phyloP scores from a whole-genome alignment of 2,329 filamentous ascomycete genomes.

The Calonectria pteridis region DNA sequence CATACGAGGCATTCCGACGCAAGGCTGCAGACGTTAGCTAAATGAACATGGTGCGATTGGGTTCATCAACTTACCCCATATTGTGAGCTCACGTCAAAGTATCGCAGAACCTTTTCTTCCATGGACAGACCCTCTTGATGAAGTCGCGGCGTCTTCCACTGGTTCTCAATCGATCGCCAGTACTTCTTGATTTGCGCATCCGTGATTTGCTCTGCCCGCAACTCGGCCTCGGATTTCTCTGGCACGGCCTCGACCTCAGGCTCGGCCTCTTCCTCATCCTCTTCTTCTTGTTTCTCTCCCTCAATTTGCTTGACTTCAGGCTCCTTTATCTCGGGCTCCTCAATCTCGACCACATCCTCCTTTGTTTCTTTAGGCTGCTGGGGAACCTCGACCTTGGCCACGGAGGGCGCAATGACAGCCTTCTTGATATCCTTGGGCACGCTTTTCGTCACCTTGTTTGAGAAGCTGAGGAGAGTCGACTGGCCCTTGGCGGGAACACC shows the following conservation, averaged over 20 bases:
- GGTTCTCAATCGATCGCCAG: slow-evolving; percentile 79
- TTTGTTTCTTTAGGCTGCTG: slow-evolving; percentile 37
- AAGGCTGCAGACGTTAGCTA: slow-evolving; percentile 71
- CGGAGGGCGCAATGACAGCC: slow-evolving; percentile 51
- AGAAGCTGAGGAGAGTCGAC: slow-evolving; percentile 67
- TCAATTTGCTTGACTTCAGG: slow-evolving; percentile 34
- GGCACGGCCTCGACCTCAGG: slow-evolving; percentile 42
- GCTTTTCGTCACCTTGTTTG: slow-evolving; percentile 68
- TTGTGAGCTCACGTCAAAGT: slow-evolving; percentile 92
- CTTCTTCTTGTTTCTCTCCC: slow-evolving; percentile 42
- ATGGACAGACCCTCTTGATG: slow-evolving; percentile 81
- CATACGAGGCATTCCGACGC: slow-evolving; percentile 83
- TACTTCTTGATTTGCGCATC: slow-evolving; percentile 80
- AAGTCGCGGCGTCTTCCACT: slow-evolving; percentile 76
- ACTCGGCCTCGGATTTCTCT: slow-evolving; percentile 64
- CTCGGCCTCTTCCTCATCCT: slow-evolving; percentile 42
- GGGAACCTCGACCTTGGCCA: slow-evolving; percentile 50
- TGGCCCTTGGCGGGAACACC: slow-evolving; percentile 59
- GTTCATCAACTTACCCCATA: slow-evolving; percentile 81
- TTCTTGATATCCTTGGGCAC: slow-evolving; percentile 62
- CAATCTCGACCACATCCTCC: slow-evolving; percentile 27
- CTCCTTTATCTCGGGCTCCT: slow-evolving; percentile 32
- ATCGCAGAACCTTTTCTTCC: slow-evolving; percentile 87
- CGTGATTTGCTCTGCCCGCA: slow-evolving; percentile 73
- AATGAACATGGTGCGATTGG: neutral